Percentiles rank a stretch among this genome's conserved stretches.
Conservation (phyloP, 2,329 filamentous ascomycete genomes). For the Colletotrichum orbiculare region DNA sequence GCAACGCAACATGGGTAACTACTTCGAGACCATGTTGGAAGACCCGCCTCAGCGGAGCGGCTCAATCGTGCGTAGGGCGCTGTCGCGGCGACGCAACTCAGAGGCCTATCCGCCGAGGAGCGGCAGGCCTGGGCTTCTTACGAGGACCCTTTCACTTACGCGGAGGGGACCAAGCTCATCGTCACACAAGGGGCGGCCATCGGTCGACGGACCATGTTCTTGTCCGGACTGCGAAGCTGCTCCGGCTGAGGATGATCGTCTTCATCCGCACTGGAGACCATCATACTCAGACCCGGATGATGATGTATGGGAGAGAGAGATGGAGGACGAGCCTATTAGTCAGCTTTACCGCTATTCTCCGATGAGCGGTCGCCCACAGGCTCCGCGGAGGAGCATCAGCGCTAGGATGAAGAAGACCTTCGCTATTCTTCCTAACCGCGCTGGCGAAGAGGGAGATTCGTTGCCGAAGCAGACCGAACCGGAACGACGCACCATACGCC, state of each 20-base stretch:
- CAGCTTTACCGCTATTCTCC: conserved; percentile 59
- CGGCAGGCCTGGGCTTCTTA: conserved; percentile 56
- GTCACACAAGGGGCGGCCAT: conserved; percentile 41
- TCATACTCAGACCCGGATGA: conserved; percentile 54
- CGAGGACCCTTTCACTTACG: conserved; percentile 66
- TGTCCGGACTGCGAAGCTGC: conserved; percentile 57
- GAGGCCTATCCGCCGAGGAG: conserved; percentile 54
- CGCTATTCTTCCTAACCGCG: conserved; percentile 66
- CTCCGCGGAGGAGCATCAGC: conserved; percentile 61
- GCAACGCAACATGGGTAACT: conserved; percentile 63
- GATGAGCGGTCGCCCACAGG: conserved; percentile 59
- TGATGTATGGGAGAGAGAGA: conserved; percentile 45
- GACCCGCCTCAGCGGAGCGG: conserved; percentile 58
- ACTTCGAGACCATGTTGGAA: conserved; percentile 57
- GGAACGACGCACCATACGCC: conserved; percentile 68
- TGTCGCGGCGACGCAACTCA: conserved; percentile 60
- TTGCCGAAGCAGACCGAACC: conserved; percentile 45
- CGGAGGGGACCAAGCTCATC: conserved; percentile 43
- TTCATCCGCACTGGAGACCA: conserved; percentile 73
- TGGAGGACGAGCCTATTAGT: conserved; percentile 50
- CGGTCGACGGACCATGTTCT: conserved; percentile 48
- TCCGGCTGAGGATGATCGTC: conserved; percentile 62
- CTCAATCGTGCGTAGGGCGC: conserved; percentile 65
- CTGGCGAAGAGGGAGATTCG: conserved; percentile 51
- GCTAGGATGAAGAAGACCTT: conserved; percentile 68